phyloP scores from a whole-genome alignment of 306 rosid genomes.

The Cicer yamashitae region DNA sequence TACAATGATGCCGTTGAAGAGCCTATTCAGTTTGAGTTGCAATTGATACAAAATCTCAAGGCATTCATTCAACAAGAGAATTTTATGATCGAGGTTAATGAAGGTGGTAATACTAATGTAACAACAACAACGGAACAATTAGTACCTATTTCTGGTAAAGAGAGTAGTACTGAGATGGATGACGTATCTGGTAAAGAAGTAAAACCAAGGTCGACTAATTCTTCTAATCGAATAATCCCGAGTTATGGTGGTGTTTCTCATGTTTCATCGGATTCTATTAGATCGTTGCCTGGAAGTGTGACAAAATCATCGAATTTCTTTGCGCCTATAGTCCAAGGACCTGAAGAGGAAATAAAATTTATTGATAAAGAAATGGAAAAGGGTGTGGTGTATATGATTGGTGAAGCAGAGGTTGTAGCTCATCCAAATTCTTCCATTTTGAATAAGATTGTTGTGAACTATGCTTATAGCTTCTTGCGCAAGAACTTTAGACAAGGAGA shows the following conservation, averaged over 20 bases:
- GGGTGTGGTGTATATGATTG: conserved; percentile 75
- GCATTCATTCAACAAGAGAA: conserved; percentile 55
- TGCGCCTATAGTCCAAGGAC: conserved; percentile 45
- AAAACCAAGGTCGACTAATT: conserved; percentile 11
- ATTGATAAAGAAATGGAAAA: conserved; percentile 63
- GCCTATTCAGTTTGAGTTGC: conserved; percentile 60
- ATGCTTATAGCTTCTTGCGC: conserved; percentile 67
- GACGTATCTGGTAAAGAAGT: neutral
- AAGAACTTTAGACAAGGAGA: conserved; percentile 75
- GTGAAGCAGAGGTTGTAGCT: conserved; percentile 78
- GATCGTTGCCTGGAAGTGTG: neutral
- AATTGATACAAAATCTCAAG: conserved; percentile 63
- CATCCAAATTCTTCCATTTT: conserved; percentile 63
- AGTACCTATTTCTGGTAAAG: neutral
- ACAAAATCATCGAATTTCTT: conserved; percentile 37
- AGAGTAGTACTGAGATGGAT: neutral
- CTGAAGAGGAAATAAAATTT: conserved; percentile 61
- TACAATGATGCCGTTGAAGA: conserved; percentile 62
- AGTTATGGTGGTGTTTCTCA: conserved; percentile 4
- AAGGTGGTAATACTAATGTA: conserved; percentile 15
- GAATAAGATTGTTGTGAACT: conserved; percentile 68
- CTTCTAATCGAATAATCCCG: conserved; percentile 43
- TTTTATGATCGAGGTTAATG: conserved; percentile 40
- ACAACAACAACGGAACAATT: conserved; percentile 15
- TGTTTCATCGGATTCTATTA: conserved; percentile 42